Evolutionary conservation across 495 filamentous ascomycete species (phyloP), one percentile per base, ranked within the genome.

Genomic region (Penicillium bovifimosum): DNA sequence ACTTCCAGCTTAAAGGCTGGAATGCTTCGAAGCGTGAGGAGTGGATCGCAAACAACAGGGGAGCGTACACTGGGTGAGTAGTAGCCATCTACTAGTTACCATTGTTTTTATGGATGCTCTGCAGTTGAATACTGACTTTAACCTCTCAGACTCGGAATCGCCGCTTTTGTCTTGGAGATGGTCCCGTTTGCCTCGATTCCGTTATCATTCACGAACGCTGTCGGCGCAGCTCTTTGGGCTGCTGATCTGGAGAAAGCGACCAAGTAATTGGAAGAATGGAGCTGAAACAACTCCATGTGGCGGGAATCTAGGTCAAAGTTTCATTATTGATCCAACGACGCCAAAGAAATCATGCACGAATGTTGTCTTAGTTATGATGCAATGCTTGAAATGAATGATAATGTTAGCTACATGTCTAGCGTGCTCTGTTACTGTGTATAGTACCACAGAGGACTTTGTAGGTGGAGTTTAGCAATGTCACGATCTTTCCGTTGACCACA

Each of bases 211-310:
- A 96, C 90, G 2, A 96, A 95, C 65, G 85, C 87, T 9, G 88
- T 92, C 43, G 93, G 92, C 1, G 93, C 93, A 20, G 93, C 91
- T 16, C 74, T 98, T 26, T 98, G 90, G 90, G 91, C 93, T 17
- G 86, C 89, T 6, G 92, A 96, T 72, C 80, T 96, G 47, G 93
- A 97, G 70, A 76, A 79, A 52, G 78, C 55, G 14, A 52, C 39
- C 8, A 42, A 61, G 41, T 67, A 60, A 38, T 3, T 6, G 13
- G 18, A n/a, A 38, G 10, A 26, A 10, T 10, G 20, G 20, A 27
- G 35, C 11, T 36, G 7, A 9, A 33, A 14, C 14, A 45, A n/a
- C 7, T 9, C 10, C 11, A 32, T 2, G 20, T 24, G 20, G 20
- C 2, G 20, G 20, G 20, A 24, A 24, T 24, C 20, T 2, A 24